Evolutionary conservation across 2,329 filamentous ascomycete species (phyloP), one percentile per base, ranked within the genome.

Genomic region (Sordariomycetes sp.): DNA sequence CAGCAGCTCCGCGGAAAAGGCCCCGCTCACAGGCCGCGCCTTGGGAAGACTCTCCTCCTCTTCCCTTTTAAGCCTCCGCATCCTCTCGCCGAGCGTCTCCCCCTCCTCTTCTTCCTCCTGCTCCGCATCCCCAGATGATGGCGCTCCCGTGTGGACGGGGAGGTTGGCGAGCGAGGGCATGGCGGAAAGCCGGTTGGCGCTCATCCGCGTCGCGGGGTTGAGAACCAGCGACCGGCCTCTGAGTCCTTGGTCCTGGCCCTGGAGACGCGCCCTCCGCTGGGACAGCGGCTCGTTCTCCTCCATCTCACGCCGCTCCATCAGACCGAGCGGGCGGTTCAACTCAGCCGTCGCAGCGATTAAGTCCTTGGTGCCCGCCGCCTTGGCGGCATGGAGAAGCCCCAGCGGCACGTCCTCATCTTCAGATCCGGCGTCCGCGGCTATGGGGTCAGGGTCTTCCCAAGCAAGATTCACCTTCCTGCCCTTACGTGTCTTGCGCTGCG

Each of bases 261-360:
- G 79, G 7, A 96, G 76, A 58, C 91, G 80, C 48, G 86, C 87
- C 53, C 89, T 83, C 2, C 91, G 85, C 45, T 79, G 79, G 64
- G 87, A 90, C 22, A 96, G 75, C 0, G 94, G 91, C 67, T 97
- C 94, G 57, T 90, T 94, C 65, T 99, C 94, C 67, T 99, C 94
- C 62, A 94, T 73, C 59, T 95, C 86, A 53, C 89, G 84, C 64
- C 82, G 84, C 66, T 95, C 87, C 75, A 94, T 85, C 58, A 94
- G 69, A 4, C 89, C 89, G 5, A 90, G 68, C 0, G 88, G 87
- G 12, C 83, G 72, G 70, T 84, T 78, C 61, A 84, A 65, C 70
- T 81, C 78, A 58, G 76, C 75, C 35, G 72, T 71, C 28, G 28
- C 28, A 8, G 28, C 28, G 28, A 32, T 32, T 35, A 75, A 67